These are phyloP conservation scores for Marasmius sp. DNA, from an alignment of 1,284 basidiomycete species.

Conservation along the genomic window DNA sequence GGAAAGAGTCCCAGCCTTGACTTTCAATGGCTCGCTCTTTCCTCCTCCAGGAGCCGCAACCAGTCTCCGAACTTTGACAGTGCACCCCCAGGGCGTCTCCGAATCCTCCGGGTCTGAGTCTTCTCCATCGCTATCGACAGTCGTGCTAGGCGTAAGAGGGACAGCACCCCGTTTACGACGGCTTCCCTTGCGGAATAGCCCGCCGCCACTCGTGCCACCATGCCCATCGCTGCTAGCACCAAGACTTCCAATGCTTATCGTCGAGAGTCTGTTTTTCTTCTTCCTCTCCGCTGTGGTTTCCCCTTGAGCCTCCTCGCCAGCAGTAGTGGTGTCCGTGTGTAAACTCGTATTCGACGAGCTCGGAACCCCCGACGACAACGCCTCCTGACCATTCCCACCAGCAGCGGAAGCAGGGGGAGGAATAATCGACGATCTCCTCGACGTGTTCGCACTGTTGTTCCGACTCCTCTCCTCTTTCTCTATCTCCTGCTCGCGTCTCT, in stretches of 20 bases:
- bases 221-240: constrained; percentile 2
- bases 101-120: constrained; percentile 94
- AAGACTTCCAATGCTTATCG: neutral
- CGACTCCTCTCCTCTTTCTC: constrained; percentile 6
- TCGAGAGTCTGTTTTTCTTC: constrained; percentile 5
- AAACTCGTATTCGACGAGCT: constrained; percentile 6
- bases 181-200: neutral
- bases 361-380: neutral
- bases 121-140: constrained; percentile 49
- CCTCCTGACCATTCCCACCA: neutral
- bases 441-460: neutral
- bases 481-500: constrained; percentile 16
- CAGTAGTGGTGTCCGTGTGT: neutral
- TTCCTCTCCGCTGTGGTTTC: neutral
- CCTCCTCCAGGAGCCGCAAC: constrained; percentile 18
- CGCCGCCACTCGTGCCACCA: neutral
- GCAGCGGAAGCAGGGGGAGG: neutral
- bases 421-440: neutral
- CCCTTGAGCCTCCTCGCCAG: neutral
- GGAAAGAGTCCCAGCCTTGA: constrained; percentile 78
- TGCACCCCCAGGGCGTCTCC: constrained; percentile 93
- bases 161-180: constrained; percentile 8
- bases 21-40: constrained; percentile 22
- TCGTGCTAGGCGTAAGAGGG: constrained; percentile 22
- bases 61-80: constrained; percentile 53